phyloP scores from a whole-genome alignment of 331 rosid genomes.

The Prunus yedoensis region DNA sequence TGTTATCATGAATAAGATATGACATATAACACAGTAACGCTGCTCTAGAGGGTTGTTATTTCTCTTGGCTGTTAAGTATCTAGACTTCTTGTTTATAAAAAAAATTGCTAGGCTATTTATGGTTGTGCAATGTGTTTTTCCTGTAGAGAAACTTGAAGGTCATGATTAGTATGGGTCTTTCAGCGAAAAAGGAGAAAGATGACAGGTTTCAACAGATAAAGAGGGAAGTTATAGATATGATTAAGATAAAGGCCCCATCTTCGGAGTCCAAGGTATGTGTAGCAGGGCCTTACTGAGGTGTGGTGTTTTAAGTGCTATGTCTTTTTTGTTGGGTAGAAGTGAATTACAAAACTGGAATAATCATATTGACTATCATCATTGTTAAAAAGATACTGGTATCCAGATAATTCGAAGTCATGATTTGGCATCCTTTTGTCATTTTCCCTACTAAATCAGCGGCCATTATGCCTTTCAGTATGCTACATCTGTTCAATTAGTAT shows the following conservation, averaged over 20 bases:
- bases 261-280: constrained; percentile 73
- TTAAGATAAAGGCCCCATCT: no score
- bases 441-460: not conserved
- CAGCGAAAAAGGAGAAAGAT: constrained; percentile 91
- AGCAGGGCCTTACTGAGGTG: no score
- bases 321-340: no score
- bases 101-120: constrained; percentile 30
- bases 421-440: not conserved
- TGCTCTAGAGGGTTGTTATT: not conserved
- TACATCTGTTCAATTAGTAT: constrained; percentile 10
- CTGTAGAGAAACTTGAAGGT: constrained; percentile 87
- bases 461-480: not conserved
- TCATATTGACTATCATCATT: no score
- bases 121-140: constrained; percentile 34
- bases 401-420: not conserved
- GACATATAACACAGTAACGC: not conserved
- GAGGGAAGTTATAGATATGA: no score
- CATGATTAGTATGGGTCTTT: constrained; percentile 85
- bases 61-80: constrained; percentile 8
- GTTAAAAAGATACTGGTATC: no score
- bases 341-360: no score
- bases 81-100: constrained; percentile 1
- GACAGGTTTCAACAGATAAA: no score
- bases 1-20: not conserved
- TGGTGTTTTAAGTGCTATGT: no score